Base-by-base conservation (phyloP, 768 basidiomycete genomes). In the Amanita molliuscula region DNA sequence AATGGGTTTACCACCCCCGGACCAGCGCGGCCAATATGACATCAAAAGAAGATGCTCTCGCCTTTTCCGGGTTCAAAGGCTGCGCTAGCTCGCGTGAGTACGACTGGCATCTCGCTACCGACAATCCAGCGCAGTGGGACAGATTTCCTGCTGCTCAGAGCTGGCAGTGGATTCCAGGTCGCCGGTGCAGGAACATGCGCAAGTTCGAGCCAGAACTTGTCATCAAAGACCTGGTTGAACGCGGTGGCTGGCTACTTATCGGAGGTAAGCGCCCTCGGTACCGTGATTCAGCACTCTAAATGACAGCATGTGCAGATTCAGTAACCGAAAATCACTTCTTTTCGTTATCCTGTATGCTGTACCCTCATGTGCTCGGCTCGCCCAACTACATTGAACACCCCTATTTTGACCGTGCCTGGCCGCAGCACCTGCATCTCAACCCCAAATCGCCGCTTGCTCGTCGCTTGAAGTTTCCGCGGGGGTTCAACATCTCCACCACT, bases 251-350 rank as follows among this genome's bases (percentile, higher is more conserved):
- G 83, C 65, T 84, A 13, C 56, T 85, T 6, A 60, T 84, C 6
- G 83, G 83, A 25, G 80, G 80, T 80, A 58, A 51, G 72, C 63
- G 49, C 23, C n/a, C 25, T 28, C 23, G 40, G 20, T 18, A 31
- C 13, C 33, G 15, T 31, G 42, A 42, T 33, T n/a, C n/a, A n/a
- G 13, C 15, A 34, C 9, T 45, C 35, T 11, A 37, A 15, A n/a
- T 13, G 25, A 45, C 53, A 29, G 9, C 10, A 3, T 18, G n/a
- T n/a, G 23, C 52, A 79, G 82, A 86, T 57, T 84, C 82, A 0
- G 78, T 84, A 15, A 77, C 79, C 1, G 83, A 86, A 59, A 79
- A 78, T 54, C 82, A 85, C 60, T 85, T 85, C 67, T 85, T 84
- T 61, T 84, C 83, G 4, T 59, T 84, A 0, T 84, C 82, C 0